Conservation (phyloP, 176 grass and related monocot species). For the Phyllostachys edulis region DNA sequence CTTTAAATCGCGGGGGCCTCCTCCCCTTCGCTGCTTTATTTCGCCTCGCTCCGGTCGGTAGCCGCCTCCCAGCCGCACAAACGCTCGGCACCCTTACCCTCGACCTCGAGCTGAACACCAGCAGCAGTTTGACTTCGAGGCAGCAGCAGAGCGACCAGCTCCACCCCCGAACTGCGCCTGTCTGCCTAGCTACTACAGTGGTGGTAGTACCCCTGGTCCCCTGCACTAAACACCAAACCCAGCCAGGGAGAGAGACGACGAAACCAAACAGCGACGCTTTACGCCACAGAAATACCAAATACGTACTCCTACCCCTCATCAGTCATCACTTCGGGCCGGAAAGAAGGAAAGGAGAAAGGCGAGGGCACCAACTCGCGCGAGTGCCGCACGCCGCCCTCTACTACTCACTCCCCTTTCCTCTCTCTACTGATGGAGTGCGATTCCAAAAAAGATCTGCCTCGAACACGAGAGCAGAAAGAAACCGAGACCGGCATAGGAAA, state of each 20-base stretch:
- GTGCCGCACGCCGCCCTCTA: background rate
- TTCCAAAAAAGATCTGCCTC: slow-evolving; percentile 14
- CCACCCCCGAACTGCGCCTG: background rate
- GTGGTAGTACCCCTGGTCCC: background rate
- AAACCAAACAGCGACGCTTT: slow-evolving; percentile 18
- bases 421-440: background rate
- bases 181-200: background rate
- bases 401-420: background rate
- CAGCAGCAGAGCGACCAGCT: slow-evolving; percentile 29
- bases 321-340: background rate
- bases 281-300: slow-evolving; percentile 16
- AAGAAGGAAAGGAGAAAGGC: background rate
- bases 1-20: slow-evolving; percentile 51
- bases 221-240: slow-evolving; percentile 29
- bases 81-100: slow-evolving; percentile 18
- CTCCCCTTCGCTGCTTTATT: slow-evolving; percentile 40
- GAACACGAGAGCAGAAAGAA: background rate
- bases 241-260: background rate
- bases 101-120: slow-evolving; percentile 26
- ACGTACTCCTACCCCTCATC: too few relatives aligned
- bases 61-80: slow-evolving; percentile 75
- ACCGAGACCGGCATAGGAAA: background rate
- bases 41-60: slow-evolving; percentile 20
- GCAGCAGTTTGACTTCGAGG: slow-evolving; percentile 4
- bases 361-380: background rate